Evolutionary conservation across 345 rosid genomes (phyloP).

Genomic region (Anacardium occidentale): DNA sequence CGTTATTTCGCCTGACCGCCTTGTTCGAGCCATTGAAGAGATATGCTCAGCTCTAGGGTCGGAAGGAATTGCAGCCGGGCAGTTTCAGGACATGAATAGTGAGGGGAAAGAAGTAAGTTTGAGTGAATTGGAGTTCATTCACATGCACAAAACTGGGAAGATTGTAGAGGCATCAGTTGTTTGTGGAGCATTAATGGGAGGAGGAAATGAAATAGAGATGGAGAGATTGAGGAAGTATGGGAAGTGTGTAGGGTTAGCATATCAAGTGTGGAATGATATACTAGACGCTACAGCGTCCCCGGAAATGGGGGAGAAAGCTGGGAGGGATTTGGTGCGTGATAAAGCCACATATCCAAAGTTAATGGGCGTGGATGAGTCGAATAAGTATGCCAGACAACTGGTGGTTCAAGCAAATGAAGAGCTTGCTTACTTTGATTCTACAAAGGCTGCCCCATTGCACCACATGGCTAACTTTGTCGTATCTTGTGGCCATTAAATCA

Average conservation of each 20-base stretch:
- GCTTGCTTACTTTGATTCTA: constrained; percentile 27
- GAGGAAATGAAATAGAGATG: constrained; percentile 18
- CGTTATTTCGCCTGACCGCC: constrained; percentile 29
- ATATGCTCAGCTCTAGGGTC: constrained; percentile 44
- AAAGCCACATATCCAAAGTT: constrained; percentile 37
- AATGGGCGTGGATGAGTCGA: constrained; percentile 34
- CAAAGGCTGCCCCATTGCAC: constrained; percentile 27
- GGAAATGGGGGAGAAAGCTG: constrained; percentile 30
- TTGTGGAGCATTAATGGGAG: constrained; percentile 36
- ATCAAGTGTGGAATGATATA: constrained; percentile 38
- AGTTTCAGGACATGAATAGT: constrained; percentile 43
- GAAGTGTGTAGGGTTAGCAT: constrained; percentile 26
- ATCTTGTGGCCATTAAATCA: not conserved
- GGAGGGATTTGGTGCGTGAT: constrained; percentile 27
- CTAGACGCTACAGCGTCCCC: constrained; percentile 13
- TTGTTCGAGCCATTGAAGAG: constrained; percentile 43
- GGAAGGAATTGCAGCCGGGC: constrained; percentile 52
- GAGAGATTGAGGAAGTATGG: constrained; percentile 36
- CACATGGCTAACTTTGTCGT: constrained; percentile 19
- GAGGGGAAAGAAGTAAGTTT: constrained; percentile 38
- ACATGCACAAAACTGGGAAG: constrained; percentile 32
- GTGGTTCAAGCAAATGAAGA: constrained; percentile 28
- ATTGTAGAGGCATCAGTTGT: constrained; percentile 37
- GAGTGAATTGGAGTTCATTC: constrained; percentile 36
- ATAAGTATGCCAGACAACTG: constrained; percentile 25